Evolutionary conservation across 2,329 filamentous ascomycete genomes (phyloP), one percentile per base, ranked within the genome.

Genomic region (Talaromyces sp.): DNA sequence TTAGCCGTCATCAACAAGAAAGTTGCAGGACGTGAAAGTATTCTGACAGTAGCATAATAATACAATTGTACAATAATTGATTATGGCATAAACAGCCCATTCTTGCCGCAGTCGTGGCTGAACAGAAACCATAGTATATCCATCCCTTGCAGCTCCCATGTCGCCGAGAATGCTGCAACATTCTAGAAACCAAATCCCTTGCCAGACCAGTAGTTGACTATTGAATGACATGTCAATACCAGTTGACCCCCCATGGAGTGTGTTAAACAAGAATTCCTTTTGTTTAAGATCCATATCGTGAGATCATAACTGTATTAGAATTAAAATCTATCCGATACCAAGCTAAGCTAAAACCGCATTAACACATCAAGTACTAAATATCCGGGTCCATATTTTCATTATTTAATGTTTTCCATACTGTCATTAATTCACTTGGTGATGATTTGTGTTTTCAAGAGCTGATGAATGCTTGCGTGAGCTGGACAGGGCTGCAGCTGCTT

Each of bases 401-500:
- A 38, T n/a, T 8, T 38, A 11, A 46, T 24, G 24, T 24, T 11
- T n/a, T 8, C n/a, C 35, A 19, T 24, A 14, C 21, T 24, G 43
- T 46, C 43, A 19, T 46, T 24, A 46, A 24, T 24, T 24, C 27
- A n/a, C 3, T 27, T n/a, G 26, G 26, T 6, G n/a, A 27, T 17
- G 14, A 35, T 14, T 51, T 26, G 3, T 26, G 1, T 11, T 2
- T 17, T n/a, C 11, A 66, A 55, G 66, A 61, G 32, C 59, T 61
- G 21, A 61, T 56, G 31, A 68, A 67, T 35, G 70, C 67, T 31
- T 67, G 55, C 57, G 64, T 62, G 46, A 77, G 64, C 19, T 69
- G 60, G 32, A 73, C 73, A 64, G 64, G 68, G 59, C 69, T 71
- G 67, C 75, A 77, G 64, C 68, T 72, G 31, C 62, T 67, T 10